Evolutionary conservation across 1,284 basidiomycete species (phyloP).

Genomic region (Ustilago lituana): DNA sequence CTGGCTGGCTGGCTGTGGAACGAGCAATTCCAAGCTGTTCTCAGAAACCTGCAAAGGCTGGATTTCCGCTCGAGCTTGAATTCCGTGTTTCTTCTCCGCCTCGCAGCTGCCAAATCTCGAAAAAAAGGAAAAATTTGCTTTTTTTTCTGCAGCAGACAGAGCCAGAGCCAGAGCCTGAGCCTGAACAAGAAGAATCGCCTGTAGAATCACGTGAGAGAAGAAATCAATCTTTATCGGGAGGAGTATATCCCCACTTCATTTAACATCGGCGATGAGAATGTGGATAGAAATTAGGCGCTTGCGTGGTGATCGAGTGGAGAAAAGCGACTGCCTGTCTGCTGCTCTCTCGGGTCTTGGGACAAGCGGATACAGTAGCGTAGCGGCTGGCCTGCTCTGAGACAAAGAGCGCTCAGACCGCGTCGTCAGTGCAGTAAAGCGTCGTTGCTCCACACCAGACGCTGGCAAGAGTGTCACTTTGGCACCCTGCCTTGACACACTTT

Average conservation of each 20-base stretch:
- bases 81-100: not conserved
- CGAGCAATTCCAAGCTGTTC: too few relatives aligned
- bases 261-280: slow-evolving; percentile 21
- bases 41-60: too few relatives aligned
- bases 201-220: too few relatives aligned
- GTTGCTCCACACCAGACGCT: slow-evolving; percentile 15
- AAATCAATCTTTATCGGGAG: too few relatives aligned
- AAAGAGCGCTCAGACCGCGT: slow-evolving; percentile 42
- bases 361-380: not conserved
- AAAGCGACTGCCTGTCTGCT: slow-evolving; percentile 5
- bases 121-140: slow-evolving; percentile 35
- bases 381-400: too few relatives aligned
- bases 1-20: too few relatives aligned
- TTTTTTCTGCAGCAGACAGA: not conserved
- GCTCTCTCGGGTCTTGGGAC: not conserved
- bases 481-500: too few relatives aligned
- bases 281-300: not conserved
- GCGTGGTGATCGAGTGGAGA: slow-evolving; percentile 21
- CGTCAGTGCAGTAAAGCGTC: slow-evolving; percentile 25
- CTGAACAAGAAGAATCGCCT: too few relatives aligned
- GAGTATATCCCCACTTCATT: too few relatives aligned
- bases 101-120: not conserved
- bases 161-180: too few relatives aligned
- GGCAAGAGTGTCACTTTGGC: slow-evolving; percentile 33
- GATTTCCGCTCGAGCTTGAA: not conserved